These are phyloP conservation scores for Thielaviopsis musarum DNA, from an alignment of 2,329 filamentous ascomycete genomes.

Conservation along the genomic window DNA sequence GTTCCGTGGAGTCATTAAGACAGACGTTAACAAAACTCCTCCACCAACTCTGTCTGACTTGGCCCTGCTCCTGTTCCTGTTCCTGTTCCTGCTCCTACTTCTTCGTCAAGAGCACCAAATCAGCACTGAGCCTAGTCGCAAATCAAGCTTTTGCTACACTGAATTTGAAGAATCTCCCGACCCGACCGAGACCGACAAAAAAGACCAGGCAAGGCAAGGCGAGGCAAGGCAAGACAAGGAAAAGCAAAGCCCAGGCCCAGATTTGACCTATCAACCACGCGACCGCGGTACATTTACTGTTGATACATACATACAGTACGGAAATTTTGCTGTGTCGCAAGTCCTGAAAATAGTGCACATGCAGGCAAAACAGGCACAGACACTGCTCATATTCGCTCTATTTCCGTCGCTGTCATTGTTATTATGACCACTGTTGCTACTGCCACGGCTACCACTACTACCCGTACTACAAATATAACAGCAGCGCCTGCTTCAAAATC, in stretches of 20 bases:
- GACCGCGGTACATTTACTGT: no score
- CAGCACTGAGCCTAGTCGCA: neutral
- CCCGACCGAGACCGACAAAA: neutral
- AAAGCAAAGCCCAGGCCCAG: neutral
- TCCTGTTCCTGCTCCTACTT: neutral
- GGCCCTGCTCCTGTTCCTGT: no score
- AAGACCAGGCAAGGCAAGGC: neutral
- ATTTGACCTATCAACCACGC: no score
- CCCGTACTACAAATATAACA: neutral
- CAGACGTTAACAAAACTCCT: neutral
- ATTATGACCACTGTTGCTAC: no score
- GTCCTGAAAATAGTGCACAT: no score
- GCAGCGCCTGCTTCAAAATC: neutral
- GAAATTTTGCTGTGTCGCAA: no score
- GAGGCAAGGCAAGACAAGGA: neutral
- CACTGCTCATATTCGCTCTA: no score
- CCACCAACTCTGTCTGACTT: neutral
- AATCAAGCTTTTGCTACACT: neutral
- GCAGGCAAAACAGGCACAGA: no score
- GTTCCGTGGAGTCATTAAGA: neutral
- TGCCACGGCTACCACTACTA: no score
- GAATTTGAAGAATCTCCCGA: neutral
- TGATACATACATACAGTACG: no score
- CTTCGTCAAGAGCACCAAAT: neutral
- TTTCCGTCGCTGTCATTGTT: no score